Conservation (phyloP, 2,329 filamentous ascomycete genomes). For the Elsinoe necatrix region DNA sequence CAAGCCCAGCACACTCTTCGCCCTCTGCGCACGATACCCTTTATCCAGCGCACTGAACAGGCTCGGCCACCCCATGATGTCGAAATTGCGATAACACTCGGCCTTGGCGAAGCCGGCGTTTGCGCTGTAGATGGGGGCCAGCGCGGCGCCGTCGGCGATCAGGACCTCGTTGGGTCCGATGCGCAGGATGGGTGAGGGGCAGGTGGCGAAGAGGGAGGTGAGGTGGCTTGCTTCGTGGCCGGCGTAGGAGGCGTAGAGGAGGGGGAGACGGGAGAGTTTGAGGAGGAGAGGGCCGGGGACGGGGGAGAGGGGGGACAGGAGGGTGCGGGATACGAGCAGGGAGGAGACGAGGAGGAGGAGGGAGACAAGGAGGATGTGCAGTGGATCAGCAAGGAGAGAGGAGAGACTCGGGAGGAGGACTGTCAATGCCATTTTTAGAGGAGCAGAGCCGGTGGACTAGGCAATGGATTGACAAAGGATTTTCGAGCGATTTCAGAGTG, state of each 20-base stretch:
- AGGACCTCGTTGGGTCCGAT: constrained; percentile 25
- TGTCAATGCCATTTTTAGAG: not conserved
- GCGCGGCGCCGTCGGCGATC: constrained; percentile 38
- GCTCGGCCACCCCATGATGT: constrained; percentile 47
- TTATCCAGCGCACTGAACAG: constrained; percentile 44
- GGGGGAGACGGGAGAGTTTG: constrained; percentile 20
- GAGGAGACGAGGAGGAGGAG: constrained; percentile 15
- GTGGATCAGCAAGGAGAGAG: not conserved
- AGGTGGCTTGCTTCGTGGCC: constrained; percentile 4
- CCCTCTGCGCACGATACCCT: constrained; percentile 36
- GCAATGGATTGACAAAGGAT: too few species aligned
- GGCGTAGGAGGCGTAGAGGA: constrained; percentile 3
- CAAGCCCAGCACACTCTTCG: constrained; percentile 43
- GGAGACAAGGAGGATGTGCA: not conserved
- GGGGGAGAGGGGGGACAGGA: constrained; percentile 22
- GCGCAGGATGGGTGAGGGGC: not conserved
- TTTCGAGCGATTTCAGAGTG: too few species aligned
- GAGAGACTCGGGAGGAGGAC: not conserved
- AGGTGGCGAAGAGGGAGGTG: constrained; percentile 7
- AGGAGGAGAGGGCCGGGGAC: constrained; percentile 25
- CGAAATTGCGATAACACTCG: constrained; percentile 46
- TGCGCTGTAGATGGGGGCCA: constrained; percentile 44
- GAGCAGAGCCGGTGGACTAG: too few species aligned
- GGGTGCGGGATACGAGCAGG: constrained; percentile 22
- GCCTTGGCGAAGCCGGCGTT: constrained; percentile 48